Percentiles rank a stretch among this genome's conserved stretches.
Evolutionary conservation across 805 yeast species (phyloP).

Genomic region (Starmerella gropengiesseri): DNA sequence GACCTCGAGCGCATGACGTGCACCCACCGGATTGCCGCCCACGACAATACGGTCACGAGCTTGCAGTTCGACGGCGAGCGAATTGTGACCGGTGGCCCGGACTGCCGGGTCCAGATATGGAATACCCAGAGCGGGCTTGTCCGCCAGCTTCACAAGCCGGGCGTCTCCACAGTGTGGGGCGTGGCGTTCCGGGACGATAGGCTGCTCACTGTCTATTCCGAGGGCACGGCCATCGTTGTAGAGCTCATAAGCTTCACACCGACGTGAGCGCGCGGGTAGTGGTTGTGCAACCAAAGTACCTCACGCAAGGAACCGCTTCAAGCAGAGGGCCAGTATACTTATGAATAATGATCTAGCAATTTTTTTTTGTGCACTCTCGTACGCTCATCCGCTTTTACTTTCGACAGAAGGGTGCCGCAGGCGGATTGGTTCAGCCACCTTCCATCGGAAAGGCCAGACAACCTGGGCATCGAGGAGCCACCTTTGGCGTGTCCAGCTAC

Average conservation of each 20-base stretch:
- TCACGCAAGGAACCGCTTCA: no score
- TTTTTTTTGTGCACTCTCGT: no score
- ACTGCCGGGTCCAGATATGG: conserved; percentile 36
- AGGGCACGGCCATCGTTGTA: conserved; percentile 23
- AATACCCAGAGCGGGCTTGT: conserved; percentile 31
- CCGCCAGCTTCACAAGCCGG: conserved; percentile 28
- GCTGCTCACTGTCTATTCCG: conserved; percentile 29
- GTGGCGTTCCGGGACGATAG: conserved; percentile 33
- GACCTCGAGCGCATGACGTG: conserved; percentile 74
- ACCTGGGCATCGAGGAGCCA: no score
- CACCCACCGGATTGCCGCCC: conserved; percentile 47
- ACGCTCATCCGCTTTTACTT: no score
- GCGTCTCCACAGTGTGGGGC: conserved; percentile 34
- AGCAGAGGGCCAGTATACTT: no score
- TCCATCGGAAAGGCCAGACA: no score
- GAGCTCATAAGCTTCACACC: conserved; percentile 31
- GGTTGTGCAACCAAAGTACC: no score
- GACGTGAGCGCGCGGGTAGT: neutral
- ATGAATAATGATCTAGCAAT: no score
- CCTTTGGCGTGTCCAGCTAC: no score
- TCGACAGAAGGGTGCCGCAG: no score
- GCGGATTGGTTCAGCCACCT: no score
- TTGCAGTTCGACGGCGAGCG: conserved; percentile 33
- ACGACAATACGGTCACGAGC: conserved; percentile 36
- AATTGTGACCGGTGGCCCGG: conserved; percentile 36